Evolutionary conservation across 164 flowering plant species (phyloP), one percentile per base, ranked within the genome.

Genomic region (Amborella trichopoda): DNA sequence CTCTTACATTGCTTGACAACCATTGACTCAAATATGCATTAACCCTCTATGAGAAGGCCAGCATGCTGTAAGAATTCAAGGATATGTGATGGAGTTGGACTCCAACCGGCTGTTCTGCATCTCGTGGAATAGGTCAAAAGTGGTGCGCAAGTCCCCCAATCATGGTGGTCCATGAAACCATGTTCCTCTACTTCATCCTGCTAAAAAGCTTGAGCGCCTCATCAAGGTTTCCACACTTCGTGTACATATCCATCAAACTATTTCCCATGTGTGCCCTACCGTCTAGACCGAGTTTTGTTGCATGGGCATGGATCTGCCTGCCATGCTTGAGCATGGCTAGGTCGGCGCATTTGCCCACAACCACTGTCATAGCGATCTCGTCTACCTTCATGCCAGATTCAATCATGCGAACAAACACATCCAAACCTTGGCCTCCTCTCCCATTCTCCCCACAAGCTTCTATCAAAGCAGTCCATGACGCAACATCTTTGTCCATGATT

Each of bases 211-310:
- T 50, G 14, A 45, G 18, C 28, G 52, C 60, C 25, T 61, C 56
- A 39, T 55, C 65, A 20, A 61, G 30, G 18, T 20, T 40, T 50
- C 60, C 60, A 39, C 65, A 61, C 39, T 61, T 55, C 21, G 65
- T 44, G 36, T 61, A 61, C 65, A 61, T 61, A 46, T 61, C 48
- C n/a, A 61, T 55, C 48, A 46, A 28, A 25, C 60, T 54, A 16
- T 61, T 61, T 27, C 9, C 48, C 2, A 61, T 20, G 2, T 48
- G 50, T 10, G 34, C 40, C 39, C 40, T 44, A 12, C 51, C 13
- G 13, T 25, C 17, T 3, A 54, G 59, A 25, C 59, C 52, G 2
- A 24, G 39, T 49, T 61, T 61, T 13, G 23, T 17, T 16, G 44
- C 39, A 6, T 49, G 34, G 8, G 50, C 30, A 28, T 61, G 56